A percentile compares a stretch with the other conserved stretches of the same genome.
These are phyloP conservation scores for Diplodia seriata DNA, from an alignment of 2,329 filamentous ascomycete genomes.

Conservation along the genomic window DNA sequence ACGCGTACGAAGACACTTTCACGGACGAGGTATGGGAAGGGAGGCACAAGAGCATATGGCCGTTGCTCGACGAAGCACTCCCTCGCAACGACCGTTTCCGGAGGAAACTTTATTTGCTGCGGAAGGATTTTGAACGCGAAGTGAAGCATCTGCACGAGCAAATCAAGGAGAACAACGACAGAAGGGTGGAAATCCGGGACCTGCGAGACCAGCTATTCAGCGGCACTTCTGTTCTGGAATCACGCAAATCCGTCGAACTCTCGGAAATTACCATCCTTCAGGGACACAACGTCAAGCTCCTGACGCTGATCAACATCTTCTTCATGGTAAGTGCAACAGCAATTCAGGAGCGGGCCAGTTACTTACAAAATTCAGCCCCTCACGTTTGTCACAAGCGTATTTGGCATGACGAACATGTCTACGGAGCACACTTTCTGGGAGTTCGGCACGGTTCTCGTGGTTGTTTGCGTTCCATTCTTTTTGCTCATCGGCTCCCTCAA, in stretches of 20 bases:
- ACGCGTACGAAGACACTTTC: slow-evolving; percentile 64
- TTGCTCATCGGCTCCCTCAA: slow-evolving; percentile 55
- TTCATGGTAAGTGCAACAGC: slow-evolving; percentile 52
- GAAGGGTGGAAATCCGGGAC: slow-evolving; percentile 62
- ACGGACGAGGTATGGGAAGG: slow-evolving; percentile 66
- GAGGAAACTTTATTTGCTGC: slow-evolving; percentile 56
- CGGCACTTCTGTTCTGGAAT: slow-evolving; percentile 68
- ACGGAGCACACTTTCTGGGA: slow-evolving; percentile 45
- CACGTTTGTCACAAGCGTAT: slow-evolving; percentile 67
- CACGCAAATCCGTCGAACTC: slow-evolving; percentile 64
- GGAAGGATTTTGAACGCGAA: slow-evolving; percentile 59
- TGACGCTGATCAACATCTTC: slow-evolving; percentile 67
- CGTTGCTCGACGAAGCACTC: slow-evolving; percentile 57
- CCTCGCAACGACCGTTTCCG: slow-evolving; percentile 57
- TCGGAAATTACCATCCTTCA: slow-evolving; percentile 61
- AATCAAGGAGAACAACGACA: slow-evolving; percentile 60
- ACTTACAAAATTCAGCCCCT: slow-evolving; percentile 50
- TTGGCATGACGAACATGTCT: slow-evolving; percentile 59
- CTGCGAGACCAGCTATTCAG: slow-evolving; percentile 68
- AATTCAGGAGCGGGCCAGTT: background rate
- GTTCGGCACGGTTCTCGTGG: slow-evolving; percentile 51
- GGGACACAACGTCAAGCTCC: slow-evolving; percentile 66
- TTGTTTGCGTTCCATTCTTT: slow-evolving; percentile 56
- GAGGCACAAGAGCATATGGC: slow-evolving; percentile 62
- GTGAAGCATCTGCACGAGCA: slow-evolving; percentile 58